Evolutionary conservation across 1,139 yeast genomes (phyloP), one percentile per base, ranked within the genome.

Genomic region (Kodamaea plutei): DNA sequence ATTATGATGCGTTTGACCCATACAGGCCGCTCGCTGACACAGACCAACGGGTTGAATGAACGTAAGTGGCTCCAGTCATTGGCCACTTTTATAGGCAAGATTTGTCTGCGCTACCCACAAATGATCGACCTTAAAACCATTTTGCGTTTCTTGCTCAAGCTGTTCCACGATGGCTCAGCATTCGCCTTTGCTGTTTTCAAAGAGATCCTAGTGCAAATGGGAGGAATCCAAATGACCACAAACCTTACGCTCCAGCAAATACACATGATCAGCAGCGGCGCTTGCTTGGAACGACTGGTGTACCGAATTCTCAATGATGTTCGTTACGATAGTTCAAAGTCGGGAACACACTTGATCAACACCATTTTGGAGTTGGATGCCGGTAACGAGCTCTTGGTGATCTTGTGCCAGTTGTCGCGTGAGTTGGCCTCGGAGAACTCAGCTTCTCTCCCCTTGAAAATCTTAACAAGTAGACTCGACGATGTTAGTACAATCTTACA

Each of bases 31-130:
- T 62, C 76, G 3, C 69, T 80, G 16, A 64, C 81, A 23, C 95
- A 87, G 54, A 68, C 58, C 11, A 91, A 88, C 56, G 97, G 97
- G 4, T 61, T 89, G 37, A 76, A 79, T 45, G 93, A 84, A 39
- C 69, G 85, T 13, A 81, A 77, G 50, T 91, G 97, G 97, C 72
- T 87, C 21, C 94, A 81, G 48, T 79, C 87, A 18, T 56, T 83
- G 16, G 71, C 88, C 0, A 61, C 73, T 2, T 82, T 83, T 43
- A 69, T 81, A 35, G 88, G 89, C 2, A 76, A 76, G 36, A 55
- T 81, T 5, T 76, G 81, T 23, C 75, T 67, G 36, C 54, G 61
- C 7, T 76, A 78, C 44, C 67, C 75, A 0, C 56, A 61, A 15
- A 44, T 52, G 1, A 70, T 82, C 45, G 76, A 76, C 41, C 49